phyloP scores from a whole-genome alignment of 805 yeast species.

The Saccharomycopsis capsularis region DNA sequence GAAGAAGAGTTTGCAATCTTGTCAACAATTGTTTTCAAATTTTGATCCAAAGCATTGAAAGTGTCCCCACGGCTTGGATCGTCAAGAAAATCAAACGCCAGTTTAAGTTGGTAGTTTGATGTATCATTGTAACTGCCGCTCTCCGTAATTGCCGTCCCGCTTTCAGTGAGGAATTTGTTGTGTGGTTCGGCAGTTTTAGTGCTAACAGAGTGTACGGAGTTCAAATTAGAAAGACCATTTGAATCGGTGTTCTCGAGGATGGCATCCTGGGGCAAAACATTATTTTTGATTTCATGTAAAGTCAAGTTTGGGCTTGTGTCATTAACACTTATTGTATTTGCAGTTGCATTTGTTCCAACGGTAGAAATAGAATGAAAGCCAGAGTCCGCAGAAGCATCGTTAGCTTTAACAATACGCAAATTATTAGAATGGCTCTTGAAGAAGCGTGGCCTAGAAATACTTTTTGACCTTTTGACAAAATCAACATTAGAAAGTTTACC shows the following conservation, averaged over 20 bases:
- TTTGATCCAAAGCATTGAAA: constrained; percentile 16
- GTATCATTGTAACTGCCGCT: neutral
- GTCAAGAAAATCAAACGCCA: neutral
- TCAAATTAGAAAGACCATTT: neutral
- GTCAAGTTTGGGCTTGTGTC: constrained; percentile 1
- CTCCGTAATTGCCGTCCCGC: neutral
- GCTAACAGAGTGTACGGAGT: neutral
- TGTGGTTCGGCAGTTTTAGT: neutral
- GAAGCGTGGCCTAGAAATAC: neutral
- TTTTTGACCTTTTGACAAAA: neutral
- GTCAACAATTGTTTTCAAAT: constrained; percentile 17
- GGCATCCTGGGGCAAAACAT: neutral
- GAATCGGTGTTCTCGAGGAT: neutral
- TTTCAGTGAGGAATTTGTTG: neutral
- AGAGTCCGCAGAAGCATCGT: neutral
- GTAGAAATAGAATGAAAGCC: neutral
- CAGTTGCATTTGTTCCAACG: neutral
- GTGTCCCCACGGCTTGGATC: constrained; percentile 15
- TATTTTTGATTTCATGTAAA: neutral
- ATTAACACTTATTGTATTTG: neutral
- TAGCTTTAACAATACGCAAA: neutral
- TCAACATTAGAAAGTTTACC: neutral
- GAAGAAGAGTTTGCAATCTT: constrained; percentile 15
- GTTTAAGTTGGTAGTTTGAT: neutral
- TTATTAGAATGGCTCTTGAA: neutral